Base-by-base conservation (phyloP, 2,329 filamentous ascomycete species). In the Beauveria medogensis region DNA sequence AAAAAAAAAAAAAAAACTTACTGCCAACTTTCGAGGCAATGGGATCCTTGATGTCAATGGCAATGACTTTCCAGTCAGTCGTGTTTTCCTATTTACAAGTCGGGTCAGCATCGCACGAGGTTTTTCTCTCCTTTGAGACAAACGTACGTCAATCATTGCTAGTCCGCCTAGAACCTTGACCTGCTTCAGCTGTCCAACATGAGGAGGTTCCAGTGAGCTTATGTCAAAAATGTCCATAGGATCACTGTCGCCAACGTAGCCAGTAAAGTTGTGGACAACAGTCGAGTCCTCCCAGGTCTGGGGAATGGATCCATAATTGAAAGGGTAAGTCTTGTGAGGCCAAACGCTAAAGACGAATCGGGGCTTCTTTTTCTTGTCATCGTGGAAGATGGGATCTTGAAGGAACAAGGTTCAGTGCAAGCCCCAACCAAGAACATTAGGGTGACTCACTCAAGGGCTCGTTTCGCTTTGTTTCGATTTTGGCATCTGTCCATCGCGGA, bases 261-360 rank as follows among this genome's bases (percentile, higher is more conserved):
- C 70, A 18, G 75, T 77, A 57, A 74, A 74, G 20, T 70, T 66
- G 51, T 77, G 74, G 20, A 74, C 64, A 41, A 72, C 68, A 62
- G 77, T 77, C 24, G 75, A 73, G 55, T 72, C 73, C 65, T 78
- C 75, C 75, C 75, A 78, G 0, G 75, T 78, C 64, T 77, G 76
- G 0, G 75, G 75, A 22, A 78, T 75, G 5, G 75, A 77, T 0
- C 75, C 75, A 54, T 78, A 78, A 28, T 74, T 68, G 63, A 77
- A 77, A 0, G 75, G 76, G 43, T 78, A 78, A 0, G 73, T 69
- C 66, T 74, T 76, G 66, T 77, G 75, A 43, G 76, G 75, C 74
- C 74, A 78, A 10, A 77, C 70, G 28, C 69, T 76, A 55, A 74
- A 72, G 14, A 78, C 74, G 24, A 74, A 78, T 26, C 75, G 69